phyloP scores from a whole-genome alignment of 179 eudicot genomes.

The Corrigiola litoralis region DNA sequence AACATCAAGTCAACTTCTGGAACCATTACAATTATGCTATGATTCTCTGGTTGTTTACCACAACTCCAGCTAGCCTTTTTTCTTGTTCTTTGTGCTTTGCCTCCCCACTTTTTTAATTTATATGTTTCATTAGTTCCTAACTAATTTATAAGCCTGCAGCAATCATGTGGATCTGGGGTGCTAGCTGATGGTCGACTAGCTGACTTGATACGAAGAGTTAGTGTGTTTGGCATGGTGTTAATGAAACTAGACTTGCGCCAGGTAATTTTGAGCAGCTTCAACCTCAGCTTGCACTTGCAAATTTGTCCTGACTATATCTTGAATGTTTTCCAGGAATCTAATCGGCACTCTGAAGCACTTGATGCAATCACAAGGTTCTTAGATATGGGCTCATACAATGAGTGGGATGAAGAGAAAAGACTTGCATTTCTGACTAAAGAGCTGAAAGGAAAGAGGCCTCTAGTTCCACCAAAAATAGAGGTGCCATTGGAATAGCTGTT shows the following conservation, averaged over 20 bases:
- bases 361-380: constrained; percentile 76
- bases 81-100: neutral
- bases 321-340: constrained; percentile 59
- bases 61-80: neutral
- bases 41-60: constrained; percentile 66
- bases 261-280: constrained; percentile 37
- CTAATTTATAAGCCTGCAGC: constrained; percentile 38
- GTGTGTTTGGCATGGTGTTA: constrained; percentile 79
- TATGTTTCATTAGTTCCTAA: neutral
- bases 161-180: constrained; percentile 77
- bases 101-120: neutral
- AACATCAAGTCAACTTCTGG: constrained; percentile 67
- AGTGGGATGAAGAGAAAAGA: constrained; percentile 79
- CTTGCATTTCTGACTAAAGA: constrained; percentile 73
- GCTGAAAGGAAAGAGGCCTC: constrained; percentile 87
- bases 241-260: constrained; percentile 96
- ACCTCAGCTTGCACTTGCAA: neutral
- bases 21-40: constrained; percentile 72
- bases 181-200: constrained; percentile 92
- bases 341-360: constrained; percentile 72
- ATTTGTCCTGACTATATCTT: constrained; percentile 5
- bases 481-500: constrained; percentile 27
- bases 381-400: constrained; percentile 77
- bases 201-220: constrained; percentile 82
- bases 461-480: constrained; percentile 66